Evolutionary conservation across 176 grass and related monocot species (phyloP).

Genomic region (Canna indica): DNA sequence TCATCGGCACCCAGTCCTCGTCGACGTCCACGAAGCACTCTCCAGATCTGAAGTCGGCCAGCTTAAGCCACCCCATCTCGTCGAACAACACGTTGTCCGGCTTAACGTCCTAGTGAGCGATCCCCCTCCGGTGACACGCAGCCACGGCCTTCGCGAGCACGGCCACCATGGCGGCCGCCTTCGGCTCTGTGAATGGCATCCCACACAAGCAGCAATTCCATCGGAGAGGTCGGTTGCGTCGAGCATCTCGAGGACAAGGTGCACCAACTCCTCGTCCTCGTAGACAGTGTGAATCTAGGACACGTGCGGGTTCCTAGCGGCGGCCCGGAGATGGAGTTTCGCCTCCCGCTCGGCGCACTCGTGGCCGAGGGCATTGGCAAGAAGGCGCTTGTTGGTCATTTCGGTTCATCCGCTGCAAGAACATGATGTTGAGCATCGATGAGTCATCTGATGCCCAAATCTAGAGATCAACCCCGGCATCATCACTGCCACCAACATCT

Average conservation of each 20-base stretch:
- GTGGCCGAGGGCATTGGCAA: conserved; percentile 56
- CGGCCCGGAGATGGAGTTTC: conserved; percentile 37
- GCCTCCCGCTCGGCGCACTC: conserved; percentile 56
- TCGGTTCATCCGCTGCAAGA: too few species aligned
- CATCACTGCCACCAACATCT: too few species aligned
- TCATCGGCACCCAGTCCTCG: conserved; percentile 15
- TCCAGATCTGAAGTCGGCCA: conserved; percentile 73
- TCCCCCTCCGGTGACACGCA: conserved; percentile 45
- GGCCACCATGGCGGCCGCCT: conserved; percentile 33
- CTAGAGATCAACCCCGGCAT: too few species aligned
- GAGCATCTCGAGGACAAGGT: conserved; percentile 85
- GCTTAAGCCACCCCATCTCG: conserved; percentile 19
- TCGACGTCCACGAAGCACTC: conserved; percentile 32
- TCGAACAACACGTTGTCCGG: conserved; percentile 85
- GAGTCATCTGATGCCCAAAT: too few species aligned
- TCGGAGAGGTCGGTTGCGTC: conserved; percentile 50
- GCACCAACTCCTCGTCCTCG: conserved; percentile 45
- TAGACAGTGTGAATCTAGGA: conserved; percentile 46
- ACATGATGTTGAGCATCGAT: too few species aligned
- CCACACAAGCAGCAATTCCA: conserved; percentile 41
- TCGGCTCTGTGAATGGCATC: conserved; percentile 44
- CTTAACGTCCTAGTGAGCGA: conserved; percentile 86
- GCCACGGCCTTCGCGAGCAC: conserved; percentile 57
- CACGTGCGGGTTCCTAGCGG: conserved; percentile 47
- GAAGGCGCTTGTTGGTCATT: conserved; percentile 48